phyloP scores from a whole-genome alignment of 345 rosid species.

The Sisymbrium altissimum region DNA sequence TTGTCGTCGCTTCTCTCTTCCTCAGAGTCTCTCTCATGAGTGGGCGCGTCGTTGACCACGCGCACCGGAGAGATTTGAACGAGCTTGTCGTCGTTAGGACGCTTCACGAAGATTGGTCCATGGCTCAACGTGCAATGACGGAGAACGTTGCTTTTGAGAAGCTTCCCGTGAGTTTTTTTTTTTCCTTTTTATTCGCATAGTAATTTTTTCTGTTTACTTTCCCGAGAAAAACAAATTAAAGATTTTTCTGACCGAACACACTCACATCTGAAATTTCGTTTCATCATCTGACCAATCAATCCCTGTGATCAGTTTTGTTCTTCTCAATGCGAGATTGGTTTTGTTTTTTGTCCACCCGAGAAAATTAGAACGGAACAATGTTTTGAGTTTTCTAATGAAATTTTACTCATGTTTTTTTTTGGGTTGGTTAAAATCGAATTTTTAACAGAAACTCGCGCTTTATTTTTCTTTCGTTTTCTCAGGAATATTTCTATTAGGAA shows the following conservation, averaged over 20 bases:
- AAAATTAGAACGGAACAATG: background rate
- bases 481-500: background rate
- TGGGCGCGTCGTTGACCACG: conserved; percentile 37
- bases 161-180: conserved; percentile 40
- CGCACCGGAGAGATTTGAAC: conserved; percentile 28
- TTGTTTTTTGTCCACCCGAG: too few relatives aligned
- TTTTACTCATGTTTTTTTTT: too few relatives aligned
- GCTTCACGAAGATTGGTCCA: conserved; percentile 56
- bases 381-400: background rate
- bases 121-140: conserved; percentile 59
- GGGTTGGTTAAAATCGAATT: conserved; percentile 12
- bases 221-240: conserved; percentile 7
- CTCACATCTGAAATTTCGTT: background rate
- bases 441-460: conserved; percentile 5
- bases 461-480: background rate
- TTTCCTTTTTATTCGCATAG: background rate
- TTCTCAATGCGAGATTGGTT: background rate
- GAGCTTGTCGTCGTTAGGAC: conserved; percentile 44
- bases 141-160: conserved; percentile 45
- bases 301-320: background rate
- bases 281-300: background rate
- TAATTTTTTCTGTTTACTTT: conserved; percentile 13
- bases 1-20: conserved; percentile 63
- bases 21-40: conserved; percentile 48
- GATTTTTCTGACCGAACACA: background rate